Percentiles rank a stretch among this genome's conserved stretches.
These are phyloP conservation scores for Nidula microcarpa DNA, from an alignment of 768 basidiomycete genomes.

Conservation along the genomic window DNA sequence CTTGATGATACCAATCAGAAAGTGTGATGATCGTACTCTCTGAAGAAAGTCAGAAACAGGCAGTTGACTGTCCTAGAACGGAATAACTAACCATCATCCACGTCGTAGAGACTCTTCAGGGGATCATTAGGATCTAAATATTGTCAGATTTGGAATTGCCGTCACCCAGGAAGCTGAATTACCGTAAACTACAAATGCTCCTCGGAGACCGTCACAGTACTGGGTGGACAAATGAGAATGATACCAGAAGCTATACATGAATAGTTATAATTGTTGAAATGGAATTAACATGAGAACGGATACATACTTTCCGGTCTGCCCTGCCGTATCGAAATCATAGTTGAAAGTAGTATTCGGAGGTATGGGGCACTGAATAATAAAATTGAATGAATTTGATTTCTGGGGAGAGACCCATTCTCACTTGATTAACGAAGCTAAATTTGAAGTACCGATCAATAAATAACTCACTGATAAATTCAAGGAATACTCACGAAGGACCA, in stretches of 20 bases:
- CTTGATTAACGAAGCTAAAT: slow-evolving; percentile 39
- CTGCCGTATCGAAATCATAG: slow-evolving; percentile 30
- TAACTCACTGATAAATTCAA: no score
- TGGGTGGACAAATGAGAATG: slow-evolving; percentile 45
- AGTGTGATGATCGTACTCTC: slow-evolving; percentile 31
- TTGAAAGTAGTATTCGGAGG: slow-evolving; percentile 27
- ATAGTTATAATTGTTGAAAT: not conserved
- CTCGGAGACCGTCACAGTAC: slow-evolving; percentile 45
- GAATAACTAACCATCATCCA: slow-evolving; percentile 29
- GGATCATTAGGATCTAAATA: slow-evolving; percentile 33
- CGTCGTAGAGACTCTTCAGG: slow-evolving; percentile 28
- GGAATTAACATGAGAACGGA: not conserved
- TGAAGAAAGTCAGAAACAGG: slow-evolving; percentile 3
- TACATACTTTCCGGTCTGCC: slow-evolving; percentile 22
- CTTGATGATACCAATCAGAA: slow-evolving; percentile 23
- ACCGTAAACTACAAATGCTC: slow-evolving; percentile 23
- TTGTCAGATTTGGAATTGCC: not conserved
- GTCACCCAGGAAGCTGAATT: slow-evolving; percentile 2
- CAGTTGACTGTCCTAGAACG: slow-evolving; percentile 6
- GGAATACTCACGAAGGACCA: slow-evolving; percentile 23
- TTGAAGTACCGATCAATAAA: no score
- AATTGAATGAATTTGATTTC: no score
- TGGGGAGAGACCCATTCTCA: not conserved
- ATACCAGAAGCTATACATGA: slow-evolving; percentile 16
- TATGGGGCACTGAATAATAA: slow-evolving; percentile 31